Evolutionary conservation across 31 red algal species (phyloP).

Genomic region (Odonthalia washingtoniensis): DNA sequence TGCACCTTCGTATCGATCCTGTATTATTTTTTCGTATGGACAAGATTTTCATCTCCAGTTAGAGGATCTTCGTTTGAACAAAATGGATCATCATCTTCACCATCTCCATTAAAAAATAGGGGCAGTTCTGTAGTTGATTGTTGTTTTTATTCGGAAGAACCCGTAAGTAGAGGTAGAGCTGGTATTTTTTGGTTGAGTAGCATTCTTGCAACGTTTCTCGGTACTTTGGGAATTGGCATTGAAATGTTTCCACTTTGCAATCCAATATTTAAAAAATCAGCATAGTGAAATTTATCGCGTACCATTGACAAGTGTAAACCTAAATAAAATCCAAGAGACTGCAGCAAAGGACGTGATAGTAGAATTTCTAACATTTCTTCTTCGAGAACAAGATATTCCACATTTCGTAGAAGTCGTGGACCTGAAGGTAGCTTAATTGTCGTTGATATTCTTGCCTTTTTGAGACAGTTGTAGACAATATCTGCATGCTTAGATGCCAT

Average conservation of each 20-base stretch:
- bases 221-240: not conserved
- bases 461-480: not conserved
- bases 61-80: not conserved
- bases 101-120: not conserved
- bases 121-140: not conserved
- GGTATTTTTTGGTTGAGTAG: not conserved
- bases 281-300: not conserved
- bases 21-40: not conserved
- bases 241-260: not conserved
- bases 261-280: not conserved
- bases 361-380: slow-evolving; percentile 22
- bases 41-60: not conserved
- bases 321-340: slow-evolving; percentile 8
- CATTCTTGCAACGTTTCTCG: not conserved
- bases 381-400: slow-evolving; percentile 9
- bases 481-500: not conserved
- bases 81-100: slow-evolving; percentile 5
- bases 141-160: not conserved
- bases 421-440: not conserved
- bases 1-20: not conserved
- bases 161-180: not conserved
- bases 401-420: slow-evolving; percentile 3
- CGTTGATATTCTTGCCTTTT: not conserved
- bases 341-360: not conserved
- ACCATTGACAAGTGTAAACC: slow-evolving; percentile 6